phyloP scores from a whole-genome alignment of 1,284 basidiomycete species.

The Ustilago trichophora region DNA sequence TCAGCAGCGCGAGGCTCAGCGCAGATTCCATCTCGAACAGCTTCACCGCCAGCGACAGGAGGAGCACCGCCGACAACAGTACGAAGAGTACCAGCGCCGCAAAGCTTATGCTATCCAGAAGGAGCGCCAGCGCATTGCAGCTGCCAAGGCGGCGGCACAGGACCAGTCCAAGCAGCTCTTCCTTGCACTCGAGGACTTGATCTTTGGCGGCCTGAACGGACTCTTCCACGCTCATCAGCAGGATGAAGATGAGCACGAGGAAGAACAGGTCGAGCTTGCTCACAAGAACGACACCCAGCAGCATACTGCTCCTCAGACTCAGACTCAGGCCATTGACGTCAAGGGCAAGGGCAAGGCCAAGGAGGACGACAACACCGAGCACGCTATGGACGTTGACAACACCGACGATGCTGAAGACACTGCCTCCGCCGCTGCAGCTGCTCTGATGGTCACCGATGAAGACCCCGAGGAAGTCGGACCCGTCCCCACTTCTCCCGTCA shows the following conservation, averaged over 20 bases:
- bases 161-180: slow-evolving; percentile 39
- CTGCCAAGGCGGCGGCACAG: slow-evolving; percentile 21
- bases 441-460: slow-evolving; percentile 26
- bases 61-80: slow-evolving; percentile 33
- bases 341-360: slow-evolving; percentile 47
- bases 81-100: slow-evolving; percentile 45
- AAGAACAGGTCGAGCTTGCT: slow-evolving; percentile 13
- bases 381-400: slow-evolving; percentile 33
- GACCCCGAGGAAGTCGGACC: slow-evolving; percentile 47
- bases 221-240: slow-evolving; percentile 22
- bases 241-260: slow-evolving; percentile 24
- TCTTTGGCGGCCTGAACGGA: slow-evolving; percentile 36
- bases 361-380: slow-evolving; percentile 6
- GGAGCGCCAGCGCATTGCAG: slow-evolving; percentile 40
- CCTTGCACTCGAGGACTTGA: slow-evolving; percentile 39
- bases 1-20: slow-evolving; percentile 43
- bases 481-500: slow-evolving; percentile 9
- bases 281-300: too few species aligned
- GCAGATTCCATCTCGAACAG: slow-evolving; percentile 37
- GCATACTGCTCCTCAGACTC: slow-evolving; percentile 12
- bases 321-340: slow-evolving; percentile 3
- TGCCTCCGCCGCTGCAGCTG: slow-evolving; percentile 13
- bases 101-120: slow-evolving; percentile 42
- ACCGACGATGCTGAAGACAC: slow-evolving; percentile 13
- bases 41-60: slow-evolving; percentile 41